phyloP scores from a whole-genome alignment of 2,329 filamentous ascomycete genomes.

The Alternaria postmessia region DNA sequence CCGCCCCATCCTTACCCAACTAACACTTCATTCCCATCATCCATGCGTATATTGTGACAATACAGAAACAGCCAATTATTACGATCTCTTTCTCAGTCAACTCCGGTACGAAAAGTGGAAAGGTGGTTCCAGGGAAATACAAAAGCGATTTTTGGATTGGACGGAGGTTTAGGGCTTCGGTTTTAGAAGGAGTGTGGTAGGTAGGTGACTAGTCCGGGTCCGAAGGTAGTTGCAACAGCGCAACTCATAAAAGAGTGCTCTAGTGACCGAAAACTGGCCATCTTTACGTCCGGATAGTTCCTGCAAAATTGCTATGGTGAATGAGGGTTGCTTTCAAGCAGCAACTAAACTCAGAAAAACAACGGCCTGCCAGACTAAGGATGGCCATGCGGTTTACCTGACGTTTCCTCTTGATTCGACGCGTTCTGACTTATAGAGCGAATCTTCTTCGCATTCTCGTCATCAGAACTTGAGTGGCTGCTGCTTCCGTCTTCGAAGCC shows the following conservation, averaged over 20 bases:
- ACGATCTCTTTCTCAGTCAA: not conserved
- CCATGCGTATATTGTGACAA: not conserved
- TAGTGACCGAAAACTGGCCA: not conserved
- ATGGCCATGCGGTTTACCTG: constrained; percentile 39
- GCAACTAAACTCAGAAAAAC: not conserved
- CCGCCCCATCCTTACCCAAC: not conserved
- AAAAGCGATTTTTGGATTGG: not conserved
- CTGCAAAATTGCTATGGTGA: not conserved
- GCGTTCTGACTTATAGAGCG: constrained; percentile 18
- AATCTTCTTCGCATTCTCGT: constrained; percentile 41
- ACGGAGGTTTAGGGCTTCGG: not conserved
- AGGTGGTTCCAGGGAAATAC: not conserved
- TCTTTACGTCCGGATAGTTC: not conserved
- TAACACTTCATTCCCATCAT: not conserved
- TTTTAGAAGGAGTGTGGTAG: not conserved
- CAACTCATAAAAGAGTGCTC: not conserved
- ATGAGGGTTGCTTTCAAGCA: not conserved
- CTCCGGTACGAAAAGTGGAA: not conserved
- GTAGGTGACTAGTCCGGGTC: constrained; percentile 1
- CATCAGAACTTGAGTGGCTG: constrained; percentile 46
- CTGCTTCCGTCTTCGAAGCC: constrained; percentile 50
- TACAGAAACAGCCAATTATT: not conserved
- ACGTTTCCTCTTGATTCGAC: constrained; percentile 22
- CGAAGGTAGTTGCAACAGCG: not conserved
- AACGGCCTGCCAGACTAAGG: constrained; percentile 27